Base-by-base conservation (phyloP, 106 monocot species). In the Platanthera zijinensis region DNA sequence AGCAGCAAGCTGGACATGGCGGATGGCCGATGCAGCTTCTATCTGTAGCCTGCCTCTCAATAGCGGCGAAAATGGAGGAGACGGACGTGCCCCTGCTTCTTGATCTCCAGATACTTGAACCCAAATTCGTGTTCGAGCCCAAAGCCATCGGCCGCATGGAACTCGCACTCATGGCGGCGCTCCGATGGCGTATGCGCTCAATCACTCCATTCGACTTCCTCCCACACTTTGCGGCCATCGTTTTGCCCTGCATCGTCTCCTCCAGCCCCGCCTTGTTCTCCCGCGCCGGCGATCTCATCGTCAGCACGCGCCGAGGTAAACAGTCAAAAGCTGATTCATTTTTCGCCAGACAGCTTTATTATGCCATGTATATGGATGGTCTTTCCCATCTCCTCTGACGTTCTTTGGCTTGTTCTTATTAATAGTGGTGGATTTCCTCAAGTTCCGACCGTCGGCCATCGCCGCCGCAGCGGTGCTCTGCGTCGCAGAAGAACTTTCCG, bases 1-100 rank as follows among this genome's bases (percentile, higher is more conserved):
- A 74, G 50, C 25, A n/a, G 59, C 3, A 80, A 52, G 10, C 30
- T 63, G 57, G 8, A 68, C 69, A 78, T 50, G 52, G 19, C 18
- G 68, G 84, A 10, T 88, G 86, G 91, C 74, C 89, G 78, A 87
- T 85, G 85, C 89, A 92, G 84, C 87, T 95, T 52, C 79, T 92
- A 47, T 71, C 95, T 13, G 95, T 89, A 69, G 89, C 95, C 50
- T 92, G 95, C 80, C 68, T 95, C 39, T 87, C 91, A 25, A 80
- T 95, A 53, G 95, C 95, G 46, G 87, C 91, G 59, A 95, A 95
- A 82, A 87, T 95, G 89, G 91, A 89, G 76, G 95, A 95, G 81
- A 87, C 89, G 19, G 75, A 82, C 52, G 87, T 87, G 13, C 91
- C 95, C 6, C 64, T 83, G 18, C 72, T 89, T 48, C 72, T 84